These are phyloP conservation scores for Wakefieldia striispora DNA, from an alignment of 768 basidiomycete genomes.

Conservation along the genomic window DNA sequence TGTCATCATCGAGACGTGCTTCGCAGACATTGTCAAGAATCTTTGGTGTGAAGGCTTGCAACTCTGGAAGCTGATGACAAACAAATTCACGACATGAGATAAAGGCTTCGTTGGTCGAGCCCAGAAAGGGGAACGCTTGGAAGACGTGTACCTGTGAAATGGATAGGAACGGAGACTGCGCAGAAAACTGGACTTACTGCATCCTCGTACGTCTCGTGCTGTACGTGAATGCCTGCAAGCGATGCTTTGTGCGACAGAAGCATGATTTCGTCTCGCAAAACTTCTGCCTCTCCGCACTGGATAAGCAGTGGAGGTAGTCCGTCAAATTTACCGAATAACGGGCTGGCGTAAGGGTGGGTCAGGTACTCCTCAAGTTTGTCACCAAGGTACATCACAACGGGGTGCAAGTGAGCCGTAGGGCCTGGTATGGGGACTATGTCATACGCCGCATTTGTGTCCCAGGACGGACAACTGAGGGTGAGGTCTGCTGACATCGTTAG, in stretches of 20 bases:
- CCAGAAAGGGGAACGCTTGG: constrained; percentile 81
- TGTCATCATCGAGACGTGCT: constrained; percentile 63
- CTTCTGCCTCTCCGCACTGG: constrained; percentile 92
- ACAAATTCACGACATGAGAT: constrained; percentile 70
- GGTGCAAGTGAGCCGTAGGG: constrained; percentile 83
- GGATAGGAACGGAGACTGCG: not conserved
- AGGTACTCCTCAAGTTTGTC: constrained; percentile 75
- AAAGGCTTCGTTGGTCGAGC: constrained; percentile 63
- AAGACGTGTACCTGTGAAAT: constrained; percentile 78
- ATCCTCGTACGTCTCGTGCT: constrained; percentile 89
- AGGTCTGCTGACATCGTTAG: constrained; percentile 52
- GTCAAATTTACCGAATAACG: constrained; percentile 85
- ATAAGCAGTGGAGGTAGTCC: constrained; percentile 89
- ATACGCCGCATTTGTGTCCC: constrained; percentile 89
- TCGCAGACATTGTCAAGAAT: constrained; percentile 55
- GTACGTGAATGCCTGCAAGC: constrained; percentile 79
- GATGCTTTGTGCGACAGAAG: constrained; percentile 92
- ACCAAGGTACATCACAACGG: constrained; percentile 91
- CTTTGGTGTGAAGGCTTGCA: constrained; percentile 50
- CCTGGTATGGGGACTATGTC: constrained; percentile 78
- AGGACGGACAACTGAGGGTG: constrained; percentile 98
- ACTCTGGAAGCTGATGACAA: constrained; percentile 51
- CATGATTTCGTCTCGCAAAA: constrained; percentile 90
- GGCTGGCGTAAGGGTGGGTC: constrained; percentile 95
- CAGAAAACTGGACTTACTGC: constrained; percentile 50